phyloP scores from a whole-genome alignment of 2,329 filamentous ascomycete species.

The Ilyonectria robusta region DNA sequence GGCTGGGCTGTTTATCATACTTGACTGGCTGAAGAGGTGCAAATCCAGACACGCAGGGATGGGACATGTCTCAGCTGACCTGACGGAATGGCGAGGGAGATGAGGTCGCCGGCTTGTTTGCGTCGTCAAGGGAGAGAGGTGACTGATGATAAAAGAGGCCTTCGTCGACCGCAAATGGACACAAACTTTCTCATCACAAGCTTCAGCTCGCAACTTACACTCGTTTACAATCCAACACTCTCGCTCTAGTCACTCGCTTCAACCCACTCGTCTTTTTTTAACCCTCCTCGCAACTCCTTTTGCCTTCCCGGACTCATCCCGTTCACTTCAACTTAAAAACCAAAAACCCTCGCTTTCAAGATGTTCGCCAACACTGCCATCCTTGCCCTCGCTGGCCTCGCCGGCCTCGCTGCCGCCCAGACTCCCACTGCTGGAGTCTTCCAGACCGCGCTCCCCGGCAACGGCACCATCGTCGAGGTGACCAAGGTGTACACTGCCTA shows the following conservation, averaged over 20 bases:
- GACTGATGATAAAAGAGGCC: conserved; percentile 42
- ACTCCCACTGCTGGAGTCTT: conserved; percentile 15
- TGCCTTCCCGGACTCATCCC: not conserved
- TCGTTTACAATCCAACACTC: conserved; percentile 29
- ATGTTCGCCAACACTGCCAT: conserved; percentile 48
- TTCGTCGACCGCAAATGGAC: conserved; percentile 12
- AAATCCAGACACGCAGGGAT: not conserved
- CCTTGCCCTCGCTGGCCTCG: conserved; percentile 43
- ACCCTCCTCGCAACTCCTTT: not conserved
- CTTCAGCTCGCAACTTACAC: conserved; percentile 28
- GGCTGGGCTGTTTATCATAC: conserved; percentile 5
- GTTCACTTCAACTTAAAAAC: conserved; percentile 14
- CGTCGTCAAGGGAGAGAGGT: conserved; percentile 15
- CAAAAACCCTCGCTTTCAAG: conserved; percentile 35
- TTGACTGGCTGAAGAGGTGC: conserved; percentile 3
- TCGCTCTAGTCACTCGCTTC: conserved; percentile 47
- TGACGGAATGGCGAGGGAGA: conserved; percentile 14
- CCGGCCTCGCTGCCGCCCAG: conserved; percentile 41
- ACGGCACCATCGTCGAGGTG: conserved; percentile 47
- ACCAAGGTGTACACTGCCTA: conserved; percentile 55
- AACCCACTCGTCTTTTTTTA: conserved; percentile 26
- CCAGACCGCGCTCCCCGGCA: conserved; percentile 24
- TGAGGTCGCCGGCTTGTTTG: conserved; percentile 1
- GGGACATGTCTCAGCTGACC: conserved; percentile 11
- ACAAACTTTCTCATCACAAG: conserved; percentile 11